phyloP scores from a whole-genome alignment of 2,329 filamentous ascomycete genomes.

The Colletotrichum tamarilloi region DNA sequence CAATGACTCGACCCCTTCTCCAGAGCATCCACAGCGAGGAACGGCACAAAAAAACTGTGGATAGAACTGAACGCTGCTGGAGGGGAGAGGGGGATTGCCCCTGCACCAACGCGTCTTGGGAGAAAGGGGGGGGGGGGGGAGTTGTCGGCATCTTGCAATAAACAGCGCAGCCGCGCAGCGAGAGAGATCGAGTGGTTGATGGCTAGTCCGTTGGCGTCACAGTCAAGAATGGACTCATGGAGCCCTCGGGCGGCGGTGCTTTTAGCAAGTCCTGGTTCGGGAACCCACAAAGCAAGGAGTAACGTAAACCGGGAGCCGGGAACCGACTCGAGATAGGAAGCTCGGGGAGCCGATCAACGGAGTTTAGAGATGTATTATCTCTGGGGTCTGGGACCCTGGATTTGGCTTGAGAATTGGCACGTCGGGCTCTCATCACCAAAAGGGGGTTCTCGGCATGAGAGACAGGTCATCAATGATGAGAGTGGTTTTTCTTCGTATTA shows the following conservation, averaged over 20 bases:
- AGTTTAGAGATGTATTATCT: background rate
- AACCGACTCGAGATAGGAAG: constrained; percentile 25
- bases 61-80: background rate
- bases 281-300: constrained; percentile 24
- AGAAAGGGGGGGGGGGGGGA: background rate
- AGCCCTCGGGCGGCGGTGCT: constrained; percentile 3
- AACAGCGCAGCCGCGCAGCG: background rate
- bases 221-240: constrained; percentile 23
- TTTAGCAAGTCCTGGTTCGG: background rate
- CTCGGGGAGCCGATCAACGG: constrained; percentile 25
- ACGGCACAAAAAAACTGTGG: constrained; percentile 9
- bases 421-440: background rate
- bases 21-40: constrained; percentile 31
- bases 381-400: background rate
- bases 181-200: background rate
- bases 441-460: background rate
- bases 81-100: constrained; percentile 15
- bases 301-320: constrained; percentile 17
- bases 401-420: background rate
- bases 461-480: background rate
- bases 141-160: background rate
- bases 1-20: constrained; percentile 29
- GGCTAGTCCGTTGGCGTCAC: constrained; percentile 15
- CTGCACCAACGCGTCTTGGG: constrained; percentile 29
- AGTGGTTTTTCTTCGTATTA: constrained; percentile 21